Evolutionary conservation across 139 green algal genomes (phyloP), one percentile per base, ranked within the genome.

Genomic region (Pleodorina starrii): DNA sequence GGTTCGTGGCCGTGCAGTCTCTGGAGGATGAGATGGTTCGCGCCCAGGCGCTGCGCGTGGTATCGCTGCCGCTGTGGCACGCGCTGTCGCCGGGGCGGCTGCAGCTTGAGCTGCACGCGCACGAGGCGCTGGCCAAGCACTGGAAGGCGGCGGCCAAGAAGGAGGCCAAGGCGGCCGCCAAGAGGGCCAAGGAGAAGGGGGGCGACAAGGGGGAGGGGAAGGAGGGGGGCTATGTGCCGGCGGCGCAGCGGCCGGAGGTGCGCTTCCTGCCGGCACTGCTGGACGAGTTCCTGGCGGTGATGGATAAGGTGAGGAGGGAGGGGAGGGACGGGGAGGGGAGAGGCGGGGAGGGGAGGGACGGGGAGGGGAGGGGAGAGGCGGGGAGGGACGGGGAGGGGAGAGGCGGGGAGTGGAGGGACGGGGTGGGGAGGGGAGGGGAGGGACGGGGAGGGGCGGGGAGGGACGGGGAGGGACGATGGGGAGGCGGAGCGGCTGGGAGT

Each of bases 1-100:
- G n/a, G n/a, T n/a, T n/a, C n/a, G n/a, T n/a, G n/a, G n/a, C n/a
- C n/a, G n/a, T n/a, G n/a, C 94, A 97, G 93, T 95, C 90, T 1
- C 91, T 99, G 91, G 98, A 99, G 88, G 92, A 98, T 60, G 95
- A 98, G 90, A 92, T 95, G 82, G 95, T 99, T 60, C 91, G 97
- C 0, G 68, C 42, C 14, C 90, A 93, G 81, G 92, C 92, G 69
- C 91, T 99, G 84, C 93, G 93, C 40, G 91, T 99, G 32, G 97
- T 99, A 25, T 96, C 90, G 14, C 92, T 99, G 84, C 95, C 95
- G 16, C 90, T 99, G 77, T 99, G 98, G 98, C 93, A 97, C 88
- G 85, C 93, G 38, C 94, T 99, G 19, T 97, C 93, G 5, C 78
- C 80, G 2, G 95, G 93, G 0, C 92, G 97, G 0, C 93, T 97